Percentiles rank a stretch among this genome's conserved stretches.
phyloP scores from a whole-genome alignment of 805 yeast genomes.

The Pichia nakasei region DNA sequence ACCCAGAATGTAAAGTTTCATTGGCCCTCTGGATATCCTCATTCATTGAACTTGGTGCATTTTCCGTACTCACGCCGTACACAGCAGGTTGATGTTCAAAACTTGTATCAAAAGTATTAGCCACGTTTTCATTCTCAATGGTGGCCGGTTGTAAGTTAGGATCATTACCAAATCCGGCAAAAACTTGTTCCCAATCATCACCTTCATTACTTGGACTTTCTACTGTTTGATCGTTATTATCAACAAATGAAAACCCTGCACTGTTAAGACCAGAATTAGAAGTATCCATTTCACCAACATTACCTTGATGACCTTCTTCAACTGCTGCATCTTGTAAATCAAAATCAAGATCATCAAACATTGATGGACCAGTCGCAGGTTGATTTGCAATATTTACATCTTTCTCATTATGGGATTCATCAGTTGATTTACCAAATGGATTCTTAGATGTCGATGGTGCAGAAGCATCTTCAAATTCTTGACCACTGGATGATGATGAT shows the following conservation, averaged over 20 bases:
- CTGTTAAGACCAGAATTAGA: not conserved
- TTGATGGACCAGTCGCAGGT: constrained; percentile 8
- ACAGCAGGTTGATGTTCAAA: constrained; percentile 16
- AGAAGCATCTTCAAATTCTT: constrained; percentile 7
- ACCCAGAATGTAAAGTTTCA: not conserved
- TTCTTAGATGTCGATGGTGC: constrained; percentile 8
- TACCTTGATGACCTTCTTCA: constrained; percentile 13
- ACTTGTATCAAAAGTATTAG: constrained; percentile 2
- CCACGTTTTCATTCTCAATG: constrained; percentile 6
- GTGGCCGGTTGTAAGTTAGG: constrained; percentile 17
- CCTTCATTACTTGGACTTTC: constrained; percentile 19
- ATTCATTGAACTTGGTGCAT: no score
- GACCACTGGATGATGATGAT: constrained; percentile 12
- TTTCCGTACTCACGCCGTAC: not conserved
- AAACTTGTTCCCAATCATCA: constrained; percentile 92
- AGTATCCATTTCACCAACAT: constrained; percentile 4
- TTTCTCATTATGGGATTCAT: constrained; percentile 12
- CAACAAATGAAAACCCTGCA: constrained; percentile 21
- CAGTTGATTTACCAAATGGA: constrained; percentile 7
- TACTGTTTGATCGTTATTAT: constrained; percentile 5
- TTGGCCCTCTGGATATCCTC: no score
- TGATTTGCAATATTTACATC: constrained; percentile 7
- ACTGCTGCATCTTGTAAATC: constrained; percentile 27
- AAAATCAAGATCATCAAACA: constrained; percentile 32
- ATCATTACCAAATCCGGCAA: constrained; percentile 76